Evolutionary conservation across 371 early-diverging fungal species (phyloP), one percentile per base, ranked within the genome.

Genomic region (Lichtheimia ornata): DNA sequence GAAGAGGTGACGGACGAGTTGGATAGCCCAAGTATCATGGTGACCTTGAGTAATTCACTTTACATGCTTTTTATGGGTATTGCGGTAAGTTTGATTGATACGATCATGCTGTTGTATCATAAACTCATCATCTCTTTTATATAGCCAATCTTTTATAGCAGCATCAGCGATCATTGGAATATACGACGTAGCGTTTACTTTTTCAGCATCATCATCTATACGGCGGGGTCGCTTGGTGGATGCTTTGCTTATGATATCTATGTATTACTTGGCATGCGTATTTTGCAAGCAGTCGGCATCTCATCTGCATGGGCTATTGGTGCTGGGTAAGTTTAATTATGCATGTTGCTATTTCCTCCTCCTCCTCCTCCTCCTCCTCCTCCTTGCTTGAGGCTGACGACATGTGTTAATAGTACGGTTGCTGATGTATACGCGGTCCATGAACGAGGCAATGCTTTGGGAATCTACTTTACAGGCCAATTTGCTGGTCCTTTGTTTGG

Each of bases 301-400:
- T 89, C 91, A n/a, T 88, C 89, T n/a, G 87, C 85, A 25, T 83
- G 86, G 71, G 82, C 88, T 25, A 83, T 92, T 30, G 92, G 93
- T 7, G 89, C 90, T 22, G 93, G 79, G 77, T 74, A 77, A 65
- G 47, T 47, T 15, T 2, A 17, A 27, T 24, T 3, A 15, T 27
- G 47, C 47, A 27, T 2, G 14, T 22, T 13, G 28, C 22, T 25
- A n/a, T 27, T 27, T 51, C 22, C 22, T 22, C 15, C 11, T 4
- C 25, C 12, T 25, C 11, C n/a, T n/a, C n/a, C n/a, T n/a, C n/a
- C n/a, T n/a, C n/a, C n/a, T n/a, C n/a, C n/a, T n/a, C 20, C 25
- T 51, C 44, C 5, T 45, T 7, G 11, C 17, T 22, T 2, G 22
- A 22, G 1, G 18, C 47, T 44, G 2, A 43, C 42, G 15, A 25